These are phyloP conservation scores for Fusarium virguliforme DNA, from an alignment of 2,329 filamentous ascomycete genomes.

Conservation along the genomic window DNA sequence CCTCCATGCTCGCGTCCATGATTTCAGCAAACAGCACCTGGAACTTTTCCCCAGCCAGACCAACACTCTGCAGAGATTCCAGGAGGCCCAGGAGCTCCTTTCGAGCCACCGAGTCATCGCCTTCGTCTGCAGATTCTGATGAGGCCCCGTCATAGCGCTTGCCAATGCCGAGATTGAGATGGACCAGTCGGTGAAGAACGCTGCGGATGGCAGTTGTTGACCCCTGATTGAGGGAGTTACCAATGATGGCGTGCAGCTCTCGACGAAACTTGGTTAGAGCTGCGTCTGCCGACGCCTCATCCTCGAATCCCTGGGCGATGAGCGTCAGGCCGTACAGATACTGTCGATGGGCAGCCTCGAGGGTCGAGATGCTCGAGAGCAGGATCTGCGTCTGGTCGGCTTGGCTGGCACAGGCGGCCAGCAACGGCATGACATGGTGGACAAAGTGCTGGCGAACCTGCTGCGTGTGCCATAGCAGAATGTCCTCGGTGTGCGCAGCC, in stretches of 20 bases:
- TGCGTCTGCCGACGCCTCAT: conserved; percentile 55
- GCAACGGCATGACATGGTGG: conserved; percentile 71
- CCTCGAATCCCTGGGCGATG: conserved; percentile 65
- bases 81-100: conserved; percentile 71
- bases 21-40: conserved; percentile 81
- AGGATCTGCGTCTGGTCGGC: conserved; percentile 64
- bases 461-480: conserved; percentile 73
- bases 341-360: conserved; percentile 73
- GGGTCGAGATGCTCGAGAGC: conserved; percentile 68
- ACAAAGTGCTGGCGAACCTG: conserved; percentile 75
- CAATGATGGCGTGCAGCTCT: conserved; percentile 76
- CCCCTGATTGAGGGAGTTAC: conserved; percentile 72
- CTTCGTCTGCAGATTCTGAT: conserved; percentile 45
- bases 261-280: conserved; percentile 69
- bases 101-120: conserved; percentile 59
- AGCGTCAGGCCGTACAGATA: conserved; percentile 71
- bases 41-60: conserved; percentile 78
- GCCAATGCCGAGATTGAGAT: conserved; percentile 62
- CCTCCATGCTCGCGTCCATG: conserved; percentile 76
- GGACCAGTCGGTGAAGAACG: conserved; percentile 70
- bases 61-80: conserved; percentile 74
- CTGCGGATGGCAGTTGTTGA: conserved; percentile 69
- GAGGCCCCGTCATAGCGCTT: conserved; percentile 34
- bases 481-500: conserved; percentile 69
- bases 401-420: conserved; percentile 65